A percentile compares a stretch with the other conserved stretches of the same genome.
phyloP scores from a whole-genome alignment of 805 yeast genomes.

The Saccharomycopsis guyanensis region DNA sequence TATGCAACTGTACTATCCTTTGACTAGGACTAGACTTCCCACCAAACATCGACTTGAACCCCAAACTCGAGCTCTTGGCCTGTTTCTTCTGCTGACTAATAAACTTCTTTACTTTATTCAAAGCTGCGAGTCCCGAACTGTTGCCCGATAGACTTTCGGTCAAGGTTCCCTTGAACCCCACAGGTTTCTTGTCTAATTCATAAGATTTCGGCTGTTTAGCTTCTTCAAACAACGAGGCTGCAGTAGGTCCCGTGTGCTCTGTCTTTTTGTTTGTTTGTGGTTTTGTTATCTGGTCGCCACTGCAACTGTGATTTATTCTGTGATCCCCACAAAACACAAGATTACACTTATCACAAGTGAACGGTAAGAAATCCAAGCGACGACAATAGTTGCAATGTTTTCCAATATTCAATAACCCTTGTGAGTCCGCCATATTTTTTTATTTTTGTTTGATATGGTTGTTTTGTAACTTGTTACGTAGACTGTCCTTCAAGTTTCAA shows the following conservation, averaged over 20 bases:
- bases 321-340: constrained; percentile 44
- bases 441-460: not conserved
- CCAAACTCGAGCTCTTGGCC: not conserved
- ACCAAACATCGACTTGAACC: not conserved
- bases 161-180: not conserved
- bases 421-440: constrained; percentile 6
- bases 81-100: constrained; percentile 10
- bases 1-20: constrained; percentile 26
- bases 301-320: constrained; percentile 31
- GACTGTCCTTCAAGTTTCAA: no score
- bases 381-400: constrained; percentile 46
- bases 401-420: constrained; percentile 46
- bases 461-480: not conserved
- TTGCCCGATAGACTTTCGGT: not conserved
- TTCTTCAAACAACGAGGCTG: constrained; percentile 46
- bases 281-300: constrained; percentile 2
- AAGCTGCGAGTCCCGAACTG: constrained; percentile 8
- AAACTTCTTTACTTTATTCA: constrained; percentile 22
- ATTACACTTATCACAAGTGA: constrained; percentile 42
- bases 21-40: constrained; percentile 21
- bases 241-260: constrained; percentile 29
- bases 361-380: constrained; percentile 52
- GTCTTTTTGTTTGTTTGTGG: constrained; percentile 7
- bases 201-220: constrained; percentile 21
- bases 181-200: constrained; percentile 3